Conservation (phyloP, 2,329 filamentous ascomycete genomes). For the Triangularia setosa region DNA sequence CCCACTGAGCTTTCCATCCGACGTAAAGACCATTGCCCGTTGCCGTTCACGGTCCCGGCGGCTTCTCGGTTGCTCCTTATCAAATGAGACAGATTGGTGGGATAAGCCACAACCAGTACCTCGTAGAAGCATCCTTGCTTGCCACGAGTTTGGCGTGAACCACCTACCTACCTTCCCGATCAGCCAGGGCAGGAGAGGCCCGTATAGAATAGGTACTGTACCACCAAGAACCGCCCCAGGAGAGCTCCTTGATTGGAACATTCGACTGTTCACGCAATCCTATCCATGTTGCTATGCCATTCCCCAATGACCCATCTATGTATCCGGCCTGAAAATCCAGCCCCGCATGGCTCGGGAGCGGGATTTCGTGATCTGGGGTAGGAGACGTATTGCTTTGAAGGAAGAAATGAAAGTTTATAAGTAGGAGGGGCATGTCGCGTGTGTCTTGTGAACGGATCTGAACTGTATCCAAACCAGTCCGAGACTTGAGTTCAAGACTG, state of each 20-base stretch:
- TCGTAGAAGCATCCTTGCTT: not conserved
- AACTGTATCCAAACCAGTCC: not conserved
- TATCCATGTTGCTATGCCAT: slow-evolving; percentile 24
- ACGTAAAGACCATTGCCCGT: slow-evolving; percentile 4
- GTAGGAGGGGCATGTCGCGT: not conserved
- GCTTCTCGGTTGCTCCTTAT: slow-evolving; percentile 2
- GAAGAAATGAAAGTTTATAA: slow-evolving; percentile 11
- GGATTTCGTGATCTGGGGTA: not conserved
- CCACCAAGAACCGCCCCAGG: not conserved
- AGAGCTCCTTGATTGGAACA: slow-evolving; percentile 17
- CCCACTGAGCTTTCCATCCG: not conserved
- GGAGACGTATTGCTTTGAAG: not conserved
- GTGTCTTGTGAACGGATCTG: not conserved
- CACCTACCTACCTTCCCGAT: not conserved
- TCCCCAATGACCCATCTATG: not conserved
- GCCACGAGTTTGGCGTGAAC: not conserved
- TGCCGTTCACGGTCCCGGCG: not conserved
- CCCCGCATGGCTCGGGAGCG: slow-evolving; percentile 16
- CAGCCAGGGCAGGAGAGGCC: not conserved
- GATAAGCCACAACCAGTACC: not conserved
- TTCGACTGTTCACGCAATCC: slow-evolving; percentile 20
- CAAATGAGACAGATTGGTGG: not conserved
- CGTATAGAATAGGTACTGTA: not conserved
- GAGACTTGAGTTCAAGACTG: slow-evolving; percentile 1
- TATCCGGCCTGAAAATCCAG: not conserved